Conservation (phyloP, 371 early-diverging fungal species). For the Mortierella sp. region DNA sequence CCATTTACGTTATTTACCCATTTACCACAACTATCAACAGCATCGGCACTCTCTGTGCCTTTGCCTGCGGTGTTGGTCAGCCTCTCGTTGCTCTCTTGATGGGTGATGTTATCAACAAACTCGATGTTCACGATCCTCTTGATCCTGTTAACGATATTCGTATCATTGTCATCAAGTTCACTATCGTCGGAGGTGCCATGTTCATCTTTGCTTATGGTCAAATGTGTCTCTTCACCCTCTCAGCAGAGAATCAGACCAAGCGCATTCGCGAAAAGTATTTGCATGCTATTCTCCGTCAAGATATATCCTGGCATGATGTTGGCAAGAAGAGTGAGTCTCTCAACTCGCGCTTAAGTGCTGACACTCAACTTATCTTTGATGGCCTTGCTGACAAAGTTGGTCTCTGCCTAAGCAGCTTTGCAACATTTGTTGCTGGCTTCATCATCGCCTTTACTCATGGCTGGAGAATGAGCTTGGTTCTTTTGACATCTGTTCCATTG, state of each 20-base stretch:
- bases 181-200: constrained; percentile 64
- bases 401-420: constrained; percentile 71
- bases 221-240: constrained; percentile 61
- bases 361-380: constrained; percentile 86
- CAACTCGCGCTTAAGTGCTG: constrained; percentile 82
- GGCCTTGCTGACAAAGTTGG: constrained; percentile 92
- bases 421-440: constrained; percentile 89
- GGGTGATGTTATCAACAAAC: constrained; percentile 56
- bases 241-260: constrained; percentile 65
- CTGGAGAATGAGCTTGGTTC: constrained; percentile 90
- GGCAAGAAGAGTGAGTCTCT: constrained; percentile 76
- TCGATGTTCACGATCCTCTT: constrained; percentile 30
- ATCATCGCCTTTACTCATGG: constrained; percentile 88
- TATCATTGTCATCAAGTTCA: constrained; percentile 48
- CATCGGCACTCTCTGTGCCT: constrained; percentile 42
- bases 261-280: constrained; percentile 78
- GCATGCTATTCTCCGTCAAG: constrained; percentile 87
- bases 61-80: constrained; percentile 48
- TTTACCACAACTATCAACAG: constrained; percentile 11
- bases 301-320: constrained; percentile 93
- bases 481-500: constrained; percentile 78
- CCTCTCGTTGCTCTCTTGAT: constrained; percentile 58
- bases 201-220: constrained; percentile 62
- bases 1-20: neutral
- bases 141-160: constrained; percentile 48